A percentile compares a stretch with the other conserved stretches of the same genome.
These are phyloP conservation scores for Cercophora samala DNA, from an alignment of 495 filamentous ascomycete species.

Conservation along the genomic window DNA sequence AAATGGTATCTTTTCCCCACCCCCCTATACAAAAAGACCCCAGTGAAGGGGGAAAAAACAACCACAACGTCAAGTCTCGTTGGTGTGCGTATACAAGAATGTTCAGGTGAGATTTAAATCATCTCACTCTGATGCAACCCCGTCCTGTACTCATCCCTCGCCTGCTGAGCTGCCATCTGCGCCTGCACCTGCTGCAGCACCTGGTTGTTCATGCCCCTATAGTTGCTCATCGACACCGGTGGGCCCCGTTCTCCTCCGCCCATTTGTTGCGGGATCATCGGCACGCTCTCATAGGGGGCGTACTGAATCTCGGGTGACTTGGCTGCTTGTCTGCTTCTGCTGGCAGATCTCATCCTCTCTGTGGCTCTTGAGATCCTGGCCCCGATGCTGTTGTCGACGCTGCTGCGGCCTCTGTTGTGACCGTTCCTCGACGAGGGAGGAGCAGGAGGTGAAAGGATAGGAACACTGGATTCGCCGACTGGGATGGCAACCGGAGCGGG, in stretches of 20 bases:
- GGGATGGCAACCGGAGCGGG: conserved; percentile 17
- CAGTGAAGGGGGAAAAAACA: conserved; percentile 1
- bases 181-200: conserved; percentile 25
- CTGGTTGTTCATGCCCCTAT: conserved; percentile 18
- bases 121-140: conserved; percentile 47
- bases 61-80: background rate
- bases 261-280: conserved; percentile 2
- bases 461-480: conserved; percentile 28
- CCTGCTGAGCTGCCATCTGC: conserved; percentile 24
- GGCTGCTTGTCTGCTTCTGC: conserved; percentile 42
- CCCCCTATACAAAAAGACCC: background rate
- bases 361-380: conserved; percentile 63
- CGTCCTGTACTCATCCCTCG: conserved; percentile 41
- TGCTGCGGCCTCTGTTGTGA: conserved; percentile 65
- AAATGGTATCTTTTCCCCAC: background rate
- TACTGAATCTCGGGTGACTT: conserved; percentile 39
- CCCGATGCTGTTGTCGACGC: conserved; percentile 55
- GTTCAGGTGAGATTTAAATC: conserved; percentile 34
- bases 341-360: conserved; percentile 65
- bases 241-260: background rate
- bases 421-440: conserved; percentile 43
- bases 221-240: conserved; percentile 10
- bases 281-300: conserved; percentile 55
- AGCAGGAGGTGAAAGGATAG: conserved; percentile 35
- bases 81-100: background rate